Evolutionary conservation across 73 alveolate genomes (phyloP).

Genomic region (Effrenium voratum): DNA sequence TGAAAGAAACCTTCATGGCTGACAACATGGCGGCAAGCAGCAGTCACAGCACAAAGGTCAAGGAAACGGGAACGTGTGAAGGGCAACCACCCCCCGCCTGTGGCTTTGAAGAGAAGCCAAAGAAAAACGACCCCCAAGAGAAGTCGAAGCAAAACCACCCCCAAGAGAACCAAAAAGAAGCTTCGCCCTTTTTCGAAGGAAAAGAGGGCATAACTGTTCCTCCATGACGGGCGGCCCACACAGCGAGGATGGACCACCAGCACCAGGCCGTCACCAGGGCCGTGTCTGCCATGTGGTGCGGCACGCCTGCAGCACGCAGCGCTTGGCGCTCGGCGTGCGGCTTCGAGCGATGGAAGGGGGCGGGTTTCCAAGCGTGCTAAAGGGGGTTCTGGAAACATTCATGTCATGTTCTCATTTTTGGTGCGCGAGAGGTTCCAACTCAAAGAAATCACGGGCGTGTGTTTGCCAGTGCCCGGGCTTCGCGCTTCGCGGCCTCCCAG

Average conservation of each 20-base stretch:
- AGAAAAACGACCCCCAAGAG: background rate
- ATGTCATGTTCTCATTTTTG: too few relatives aligned
- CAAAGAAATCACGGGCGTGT: too few relatives aligned
- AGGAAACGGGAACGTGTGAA: too few relatives aligned
- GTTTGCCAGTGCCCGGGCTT: background rate
- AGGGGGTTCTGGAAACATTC: too few relatives aligned
- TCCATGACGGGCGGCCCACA: background rate
- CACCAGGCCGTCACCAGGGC: constrained; percentile 87
- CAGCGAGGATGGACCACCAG: constrained; percentile 73
- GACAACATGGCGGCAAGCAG: too few relatives aligned
- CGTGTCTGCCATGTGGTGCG: constrained; percentile 84
- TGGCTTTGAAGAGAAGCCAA: background rate
- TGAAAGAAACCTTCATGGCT: too few relatives aligned
- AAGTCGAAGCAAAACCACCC: background rate
- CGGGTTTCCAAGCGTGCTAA: too few relatives aligned
- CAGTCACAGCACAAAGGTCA: too few relatives aligned
- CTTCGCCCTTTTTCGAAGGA: background rate
- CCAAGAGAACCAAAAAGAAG: background rate
- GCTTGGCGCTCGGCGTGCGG: background rate
- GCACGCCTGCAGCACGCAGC: constrained; percentile 43
- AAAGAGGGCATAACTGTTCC: background rate
- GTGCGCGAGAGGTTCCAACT: too few relatives aligned
- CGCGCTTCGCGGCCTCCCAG: constrained; percentile 31
- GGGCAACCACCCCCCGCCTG: too few relatives aligned
- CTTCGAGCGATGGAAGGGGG: background rate